Evolutionary conservation across 1,284 basidiomycete species (phyloP).

Genomic region (Anthracocystis walkeri): DNA sequence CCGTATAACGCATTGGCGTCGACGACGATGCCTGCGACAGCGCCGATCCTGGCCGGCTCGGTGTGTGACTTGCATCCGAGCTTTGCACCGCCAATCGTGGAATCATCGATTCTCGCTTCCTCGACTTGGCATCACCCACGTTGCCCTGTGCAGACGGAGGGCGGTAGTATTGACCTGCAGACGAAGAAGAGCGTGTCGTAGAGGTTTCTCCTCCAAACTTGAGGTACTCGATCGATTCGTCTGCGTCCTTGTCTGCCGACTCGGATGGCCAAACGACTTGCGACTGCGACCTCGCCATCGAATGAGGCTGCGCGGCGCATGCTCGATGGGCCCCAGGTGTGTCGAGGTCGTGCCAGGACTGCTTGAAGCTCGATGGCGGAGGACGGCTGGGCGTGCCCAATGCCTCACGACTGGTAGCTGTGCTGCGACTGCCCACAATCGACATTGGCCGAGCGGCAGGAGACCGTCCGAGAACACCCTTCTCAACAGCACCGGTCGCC

Average conservation of each 20-base stretch:
- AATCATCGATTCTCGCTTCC: conserved; percentile 54
- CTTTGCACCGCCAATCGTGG: conserved; percentile 46
- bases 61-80: conserved; percentile 16
- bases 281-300: conserved; percentile 41
- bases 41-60: conserved; percentile 55
- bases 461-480: conserved; percentile 37
- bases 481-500: conserved; percentile 38
- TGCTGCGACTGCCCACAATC: conserved; percentile 16
- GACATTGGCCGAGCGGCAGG: conserved; percentile 26
- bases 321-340: conserved; percentile 3
- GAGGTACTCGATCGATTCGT: conserved; percentile 43
- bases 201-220: conserved; percentile 17
- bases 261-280: conserved; percentile 35
- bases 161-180: conserved; percentile 57
- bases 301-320: conserved; percentile 10
- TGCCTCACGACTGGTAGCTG: conserved; percentile 10
- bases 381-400: conserved; percentile 36
- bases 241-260: conserved; percentile 6
- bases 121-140: conserved; percentile 36
- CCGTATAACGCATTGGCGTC: conserved; percentile 43
- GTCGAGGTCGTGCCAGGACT: conserved; percentile 41
- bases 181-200: conserved; percentile 35
- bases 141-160: conserved; percentile 51
- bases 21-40: conserved; percentile 50
- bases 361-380: conserved; percentile 45